phyloP scores from a whole-genome alignment of 306 rosid genomes.

The Oemleria cerasiformis region DNA sequence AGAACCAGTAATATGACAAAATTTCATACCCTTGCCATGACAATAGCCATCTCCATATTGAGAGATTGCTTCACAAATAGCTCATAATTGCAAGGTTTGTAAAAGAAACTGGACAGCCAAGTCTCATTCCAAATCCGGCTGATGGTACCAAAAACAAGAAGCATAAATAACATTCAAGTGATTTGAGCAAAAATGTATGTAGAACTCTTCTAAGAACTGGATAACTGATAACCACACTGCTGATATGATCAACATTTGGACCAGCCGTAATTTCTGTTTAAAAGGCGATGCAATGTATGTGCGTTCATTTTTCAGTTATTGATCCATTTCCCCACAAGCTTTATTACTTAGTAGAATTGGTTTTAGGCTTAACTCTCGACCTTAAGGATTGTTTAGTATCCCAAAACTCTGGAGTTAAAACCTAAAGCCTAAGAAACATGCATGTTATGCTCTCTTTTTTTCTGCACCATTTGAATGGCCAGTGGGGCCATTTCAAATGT shows the following conservation, averaged over 20 bases:
- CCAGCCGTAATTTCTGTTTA: neutral
- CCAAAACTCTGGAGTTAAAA: neutral
- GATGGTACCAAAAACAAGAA: slow-evolving; percentile 34
- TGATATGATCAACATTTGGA: neutral
- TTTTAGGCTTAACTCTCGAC: neutral
- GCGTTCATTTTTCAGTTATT: neutral
- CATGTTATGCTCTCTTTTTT: neutral
- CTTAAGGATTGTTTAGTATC: neutral
- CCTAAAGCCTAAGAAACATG: neutral
- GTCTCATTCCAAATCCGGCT: slow-evolving; percentile 99
- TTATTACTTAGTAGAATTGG: neutral
- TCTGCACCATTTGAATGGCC: neutral
- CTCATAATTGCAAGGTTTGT: slow-evolving; percentile 97
- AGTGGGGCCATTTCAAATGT: neutral
- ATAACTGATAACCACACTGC: neutral
- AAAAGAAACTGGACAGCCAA: slow-evolving; percentile 93
- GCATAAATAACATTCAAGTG: neutral
- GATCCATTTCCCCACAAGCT: neutral
- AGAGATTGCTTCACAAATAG: slow-evolving; percentile 99
- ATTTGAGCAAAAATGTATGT: neutral
- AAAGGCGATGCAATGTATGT: neutral
- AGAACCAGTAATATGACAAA: slow-evolving; percentile 14
- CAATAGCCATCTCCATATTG: slow-evolving; percentile 98
- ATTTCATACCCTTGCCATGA: slow-evolving; percentile 91
- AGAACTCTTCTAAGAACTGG: neutral